Evolutionary conservation across 192 early-diverging fungal genomes (phyloP).

Genomic region (Irineochytrium annulatum): DNA sequence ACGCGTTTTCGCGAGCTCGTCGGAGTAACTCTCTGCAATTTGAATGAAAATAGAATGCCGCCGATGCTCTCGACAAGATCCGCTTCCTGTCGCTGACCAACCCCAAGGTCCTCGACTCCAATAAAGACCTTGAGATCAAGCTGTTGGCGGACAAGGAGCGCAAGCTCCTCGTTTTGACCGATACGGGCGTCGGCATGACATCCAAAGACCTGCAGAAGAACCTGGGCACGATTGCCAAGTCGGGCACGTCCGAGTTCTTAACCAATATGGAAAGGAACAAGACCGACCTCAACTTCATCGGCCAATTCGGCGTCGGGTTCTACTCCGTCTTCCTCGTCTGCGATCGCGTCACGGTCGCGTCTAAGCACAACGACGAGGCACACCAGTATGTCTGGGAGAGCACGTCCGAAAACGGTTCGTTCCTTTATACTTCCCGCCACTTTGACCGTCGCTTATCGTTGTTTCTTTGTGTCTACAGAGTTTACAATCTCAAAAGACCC

Average conservation of each 20-base stretch:
- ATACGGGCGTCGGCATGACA: slow-evolving; percentile 97
- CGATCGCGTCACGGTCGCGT: slow-evolving; percentile 91
- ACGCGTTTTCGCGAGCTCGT: neutral
- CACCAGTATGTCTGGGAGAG: slow-evolving; percentile 95
- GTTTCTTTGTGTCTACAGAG: slow-evolving; percentile 23
- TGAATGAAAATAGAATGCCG: slow-evolving; percentile 63
- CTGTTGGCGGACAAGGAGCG: slow-evolving; percentile 71
- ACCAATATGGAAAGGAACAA: slow-evolving; percentile 75
- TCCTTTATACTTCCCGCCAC: too few relatives aligned
- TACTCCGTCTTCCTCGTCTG: slow-evolving; percentile 95
- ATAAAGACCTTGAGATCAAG: slow-evolving; percentile 73
- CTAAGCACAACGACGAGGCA: slow-evolving; percentile 75
- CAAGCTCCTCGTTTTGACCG: slow-evolving; percentile 77
- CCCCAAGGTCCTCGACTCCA: slow-evolving; percentile 50
- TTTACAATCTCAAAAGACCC: slow-evolving; percentile 91
- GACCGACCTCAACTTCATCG: slow-evolving; percentile 60
- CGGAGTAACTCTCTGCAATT: neutral
- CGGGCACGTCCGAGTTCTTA: slow-evolving; percentile 88
- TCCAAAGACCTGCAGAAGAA: slow-evolving; percentile 81
- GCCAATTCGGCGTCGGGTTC: slow-evolving; percentile 99
- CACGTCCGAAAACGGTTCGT: slow-evolving; percentile 69
- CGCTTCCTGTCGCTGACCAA: slow-evolving; percentile 77
- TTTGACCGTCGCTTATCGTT: neutral
- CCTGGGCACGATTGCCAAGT: slow-evolving; percentile 97
- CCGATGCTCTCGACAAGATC: slow-evolving; percentile 95